Percentiles rank a stretch among this genome's conserved stretches.
Conservation (phyloP, 345 rosid species). For the Eucalyptus brandiana region DNA sequence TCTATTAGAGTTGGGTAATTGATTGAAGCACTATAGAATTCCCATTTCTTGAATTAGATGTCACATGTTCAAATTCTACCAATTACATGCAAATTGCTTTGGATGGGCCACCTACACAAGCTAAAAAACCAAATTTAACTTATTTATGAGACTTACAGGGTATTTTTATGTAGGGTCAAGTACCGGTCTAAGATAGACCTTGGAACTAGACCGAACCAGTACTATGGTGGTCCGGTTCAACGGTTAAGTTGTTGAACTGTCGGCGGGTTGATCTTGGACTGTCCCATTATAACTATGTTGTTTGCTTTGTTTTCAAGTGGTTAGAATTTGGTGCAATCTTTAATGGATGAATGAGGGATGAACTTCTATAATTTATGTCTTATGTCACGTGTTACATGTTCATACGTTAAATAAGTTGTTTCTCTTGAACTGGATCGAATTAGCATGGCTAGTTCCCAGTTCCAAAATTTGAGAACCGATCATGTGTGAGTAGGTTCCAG, state of each 20-base stretch:
- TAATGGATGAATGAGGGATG: background rate
- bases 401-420: background rate
- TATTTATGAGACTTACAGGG: background rate
- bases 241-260: fast-evolving
- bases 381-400: background rate
- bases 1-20: background rate
- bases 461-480: background rate
- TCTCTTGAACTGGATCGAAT: background rate
- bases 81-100: background rate
- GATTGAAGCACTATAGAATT: background rate
- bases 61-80: background rate
- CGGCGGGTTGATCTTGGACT: background rate
- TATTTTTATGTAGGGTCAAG: background rate
- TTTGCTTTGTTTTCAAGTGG: background rate
- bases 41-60: background rate
- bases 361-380: background rate
- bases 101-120: background rate
- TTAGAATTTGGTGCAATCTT: background rate
- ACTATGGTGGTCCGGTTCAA: fast-evolving
- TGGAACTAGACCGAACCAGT: fast-evolving
- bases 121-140: background rate
- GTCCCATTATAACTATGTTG: background rate
- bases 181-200: fast-evolving
- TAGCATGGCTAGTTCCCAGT: background rate
- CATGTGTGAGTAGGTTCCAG: background rate